phyloP scores from a whole-genome alignment of 2,329 filamentous ascomycete species.

The Aspergillus ustus region DNA sequence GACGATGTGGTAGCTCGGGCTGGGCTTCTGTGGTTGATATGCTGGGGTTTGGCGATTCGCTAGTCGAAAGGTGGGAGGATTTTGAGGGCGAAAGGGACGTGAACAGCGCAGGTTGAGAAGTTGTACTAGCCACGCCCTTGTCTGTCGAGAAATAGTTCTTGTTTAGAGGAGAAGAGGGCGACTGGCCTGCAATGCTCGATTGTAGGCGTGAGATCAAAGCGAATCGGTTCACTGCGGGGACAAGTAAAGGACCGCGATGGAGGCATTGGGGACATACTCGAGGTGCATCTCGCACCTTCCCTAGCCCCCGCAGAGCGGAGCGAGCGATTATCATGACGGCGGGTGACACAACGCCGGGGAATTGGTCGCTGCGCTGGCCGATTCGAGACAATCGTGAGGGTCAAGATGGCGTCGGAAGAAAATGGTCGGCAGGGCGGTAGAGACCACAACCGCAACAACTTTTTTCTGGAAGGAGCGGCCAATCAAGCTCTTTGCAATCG shows the following conservation, averaged over 20 bases:
- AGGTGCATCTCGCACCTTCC: constrained; percentile 35
- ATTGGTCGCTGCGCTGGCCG: not conserved
- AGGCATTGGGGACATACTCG: constrained; percentile 42
- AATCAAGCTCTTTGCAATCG: not conserved
- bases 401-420: constrained; percentile 21
- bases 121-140: constrained; percentile 26
- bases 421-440: constrained; percentile 33
- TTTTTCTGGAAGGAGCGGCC: constrained; percentile 6
- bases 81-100: constrained; percentile 33
- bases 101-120: constrained; percentile 29
- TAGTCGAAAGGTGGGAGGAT: constrained; percentile 20
- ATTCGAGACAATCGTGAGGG: constrained; percentile 1
- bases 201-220: constrained; percentile 35
- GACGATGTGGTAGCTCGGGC: constrained; percentile 47
- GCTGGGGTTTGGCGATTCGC: constrained; percentile 22
- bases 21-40: constrained; percentile 25
- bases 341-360: constrained; percentile 8
- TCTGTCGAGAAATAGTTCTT: constrained; percentile 48
- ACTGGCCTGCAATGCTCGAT: constrained; percentile 33
- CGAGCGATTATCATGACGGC: constrained; percentile 44
- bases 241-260: constrained; percentile 24
- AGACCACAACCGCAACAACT: constrained; percentile 34
- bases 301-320: constrained; percentile 40
- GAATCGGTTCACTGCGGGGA: constrained; percentile 36
- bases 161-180: constrained; percentile 34